These are phyloP conservation scores for Apiotrichum porosum DNA, from an alignment of 1,284 basidiomycete species.

Conservation along the genomic window DNA sequence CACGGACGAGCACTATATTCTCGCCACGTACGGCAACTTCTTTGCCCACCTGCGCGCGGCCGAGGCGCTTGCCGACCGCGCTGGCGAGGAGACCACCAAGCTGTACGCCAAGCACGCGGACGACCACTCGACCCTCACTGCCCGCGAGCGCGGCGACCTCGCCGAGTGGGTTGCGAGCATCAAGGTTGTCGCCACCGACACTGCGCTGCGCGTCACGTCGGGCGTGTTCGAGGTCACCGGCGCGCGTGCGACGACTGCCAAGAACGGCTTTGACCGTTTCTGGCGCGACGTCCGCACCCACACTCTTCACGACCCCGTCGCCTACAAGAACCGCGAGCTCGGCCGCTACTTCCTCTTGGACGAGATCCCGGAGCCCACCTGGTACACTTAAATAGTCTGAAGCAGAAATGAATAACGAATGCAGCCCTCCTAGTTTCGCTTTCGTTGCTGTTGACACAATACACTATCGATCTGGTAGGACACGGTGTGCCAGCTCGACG, in stretches of 20 bases:
- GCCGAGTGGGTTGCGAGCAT: constrained; percentile 40
- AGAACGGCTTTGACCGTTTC: constrained; percentile 35
- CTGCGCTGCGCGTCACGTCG: constrained; percentile 36
- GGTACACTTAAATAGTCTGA: constrained; percentile 12
- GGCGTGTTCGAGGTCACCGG: constrained; percentile 41
- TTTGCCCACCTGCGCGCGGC: constrained; percentile 39
- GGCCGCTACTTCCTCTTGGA: constrained; percentile 6
- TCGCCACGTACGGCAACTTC: constrained; percentile 38
- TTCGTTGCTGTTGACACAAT: too few relatives aligned
- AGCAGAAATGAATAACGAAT: too few relatives aligned
- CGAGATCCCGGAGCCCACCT: constrained; percentile 8
- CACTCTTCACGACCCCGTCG: constrained; percentile 43
- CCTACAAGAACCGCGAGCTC: constrained; percentile 14
- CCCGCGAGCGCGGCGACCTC: constrained; percentile 34
- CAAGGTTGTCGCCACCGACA: constrained; percentile 37
- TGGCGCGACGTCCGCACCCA: constrained; percentile 24
- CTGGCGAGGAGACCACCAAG: constrained; percentile 17
- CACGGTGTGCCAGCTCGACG: too few relatives aligned
- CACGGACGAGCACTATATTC: constrained; percentile 41
- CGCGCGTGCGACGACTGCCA: constrained; percentile 33
- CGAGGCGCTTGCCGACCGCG: constrained; percentile 35
- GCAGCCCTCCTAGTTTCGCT: too few relatives aligned
- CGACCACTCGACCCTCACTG: constrained; percentile 26
- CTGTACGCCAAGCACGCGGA: constrained; percentile 18
- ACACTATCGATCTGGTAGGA: too few relatives aligned